Evolutionary conservation across 1,284 basidiomycete genomes (phyloP), one percentile per base, ranked within the genome.

Genomic region (Pseudozyma sp.): DNA sequence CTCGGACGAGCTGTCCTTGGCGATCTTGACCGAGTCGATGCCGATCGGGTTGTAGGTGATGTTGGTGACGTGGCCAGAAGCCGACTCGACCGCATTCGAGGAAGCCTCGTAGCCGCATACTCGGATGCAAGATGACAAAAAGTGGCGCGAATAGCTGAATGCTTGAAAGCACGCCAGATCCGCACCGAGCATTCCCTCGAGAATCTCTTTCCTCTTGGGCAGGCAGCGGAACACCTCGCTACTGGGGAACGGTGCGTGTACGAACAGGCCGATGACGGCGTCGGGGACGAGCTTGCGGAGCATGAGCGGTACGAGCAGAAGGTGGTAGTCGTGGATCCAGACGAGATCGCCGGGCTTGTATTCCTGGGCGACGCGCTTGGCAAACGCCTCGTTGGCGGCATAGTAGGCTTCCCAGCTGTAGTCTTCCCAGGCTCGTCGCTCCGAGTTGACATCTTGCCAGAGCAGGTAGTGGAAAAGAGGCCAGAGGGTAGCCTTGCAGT

Each of bases 401-500:
- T 90, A 88, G 86, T 97, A 97, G 44, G 91, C 89, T 16, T 90
- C 88, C 88, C 94, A 99, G 79, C 93, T 89, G 6, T 86, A 87
- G 59, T 89, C 87, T 81, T 98, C 95, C n/a, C 87, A 86, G 47
- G 85, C 83, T 42, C 85, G 84, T 60, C 87, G 81, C 49, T 86
- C 82, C 67, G 85, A 84, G 44, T 86, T 86, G 40, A 87, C 94
- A 83, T 97, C 95, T 85, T 97, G 94, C 94, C 94, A 97, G 59
- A 97, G 90, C 62, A 99, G 89, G 85, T 99, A 99, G 87, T 99
- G 97, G 89, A 99, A 97, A 31, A 98, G 87, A 0, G 96, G 97
- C 96, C 96, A 99, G 53, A 99, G 90, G 39, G 92, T 97, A 79
- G 92, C 91, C 85, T 99, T 99, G 89, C 95, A 98, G 86, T 97